phyloP scores from a whole-genome alignment of 2,329 filamentous ascomycete genomes.

The Fusarium odoratissimum region DNA sequence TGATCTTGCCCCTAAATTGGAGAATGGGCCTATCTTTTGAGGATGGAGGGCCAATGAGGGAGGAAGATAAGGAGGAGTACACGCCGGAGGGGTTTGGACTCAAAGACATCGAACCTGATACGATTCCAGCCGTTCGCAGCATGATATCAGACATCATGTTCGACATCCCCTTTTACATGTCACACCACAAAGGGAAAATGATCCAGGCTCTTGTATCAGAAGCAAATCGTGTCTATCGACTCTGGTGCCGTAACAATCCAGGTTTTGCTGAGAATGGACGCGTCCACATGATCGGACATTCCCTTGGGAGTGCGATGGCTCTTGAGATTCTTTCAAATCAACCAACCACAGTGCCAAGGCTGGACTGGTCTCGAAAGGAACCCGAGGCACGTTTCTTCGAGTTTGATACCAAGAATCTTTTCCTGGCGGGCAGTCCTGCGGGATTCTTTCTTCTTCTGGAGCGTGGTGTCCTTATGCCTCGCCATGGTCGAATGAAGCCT shows the following conservation, averaged over 20 bases:
- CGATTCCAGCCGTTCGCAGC: slow-evolving; percentile 90
- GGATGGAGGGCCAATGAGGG: slow-evolving; percentile 73
- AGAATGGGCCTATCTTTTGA: slow-evolving; percentile 88
- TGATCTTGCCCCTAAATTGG: slow-evolving; percentile 97
- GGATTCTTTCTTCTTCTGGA: slow-evolving; percentile 94
- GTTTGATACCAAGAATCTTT: slow-evolving; percentile 90
- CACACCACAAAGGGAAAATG: slow-evolving; percentile 96
- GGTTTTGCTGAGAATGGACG: slow-evolving; percentile 83
- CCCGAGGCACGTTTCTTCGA: slow-evolving; percentile 76
- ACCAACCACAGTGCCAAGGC: slow-evolving; percentile 74
- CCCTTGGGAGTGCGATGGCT: slow-evolving; percentile 93
- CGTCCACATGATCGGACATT: slow-evolving; percentile 93
- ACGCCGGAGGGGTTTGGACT: slow-evolving; percentile 71
- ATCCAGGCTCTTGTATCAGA: slow-evolving; percentile 87
- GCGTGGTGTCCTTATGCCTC: slow-evolving; percentile 75
- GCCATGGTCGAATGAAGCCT: slow-evolving; percentile 79
- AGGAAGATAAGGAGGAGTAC: slow-evolving; percentile 64
- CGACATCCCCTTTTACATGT: slow-evolving; percentile 97
- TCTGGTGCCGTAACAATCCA: slow-evolving; percentile 95
- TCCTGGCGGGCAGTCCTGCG: slow-evolving; percentile 88
- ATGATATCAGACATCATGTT: slow-evolving; percentile 98
- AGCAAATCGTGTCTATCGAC: slow-evolving; percentile 92
- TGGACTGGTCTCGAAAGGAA: slow-evolving; percentile 56
- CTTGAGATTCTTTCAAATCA: slow-evolving; percentile 91
- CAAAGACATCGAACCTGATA: slow-evolving; percentile 91